Conservation (phyloP, 768 basidiomycete species). For the Leccinum truebloodii region DNA sequence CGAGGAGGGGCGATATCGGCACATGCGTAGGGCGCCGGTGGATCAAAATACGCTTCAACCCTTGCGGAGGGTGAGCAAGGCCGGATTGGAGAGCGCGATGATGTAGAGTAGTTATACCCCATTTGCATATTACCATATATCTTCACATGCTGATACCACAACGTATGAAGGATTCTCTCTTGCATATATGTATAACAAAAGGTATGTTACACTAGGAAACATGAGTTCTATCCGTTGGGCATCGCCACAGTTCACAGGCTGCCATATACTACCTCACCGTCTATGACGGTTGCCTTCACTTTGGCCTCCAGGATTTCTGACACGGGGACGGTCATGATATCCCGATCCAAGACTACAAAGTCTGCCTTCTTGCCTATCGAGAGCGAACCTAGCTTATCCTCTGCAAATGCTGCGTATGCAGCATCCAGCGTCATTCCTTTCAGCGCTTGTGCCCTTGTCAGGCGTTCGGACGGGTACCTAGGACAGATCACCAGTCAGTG, state of each 20-base stretch:
- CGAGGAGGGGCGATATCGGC: constrained; percentile 79
- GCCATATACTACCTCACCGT: constrained; percentile 70
- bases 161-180: neutral
- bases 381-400: constrained; percentile 71
- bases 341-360: constrained; percentile 77
- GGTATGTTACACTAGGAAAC: neutral
- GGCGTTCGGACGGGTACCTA: constrained; percentile 76
- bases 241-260: constrained; percentile 15
- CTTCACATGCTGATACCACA: constrained; percentile 3
- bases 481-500: neutral
- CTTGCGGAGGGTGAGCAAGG: constrained; percentile 87
- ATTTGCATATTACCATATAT: constrained; percentile 10
- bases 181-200: neutral
- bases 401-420: constrained; percentile 84
- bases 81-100: constrained; percentile 79
- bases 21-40: constrained; percentile 84
- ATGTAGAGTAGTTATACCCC: constrained; percentile 21
- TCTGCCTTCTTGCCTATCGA: constrained; percentile 81
- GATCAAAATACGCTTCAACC: constrained; percentile 89
- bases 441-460: constrained; percentile 80
- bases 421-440: constrained; percentile 91
- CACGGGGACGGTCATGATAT: constrained; percentile 69
- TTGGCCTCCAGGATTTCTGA: constrained; percentile 64
- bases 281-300: constrained; percentile 74
- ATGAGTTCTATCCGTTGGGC: no score